Base-by-base conservation (phyloP, 2,329 filamentous ascomycete genomes). In the Aspergillus sp. region DNA sequence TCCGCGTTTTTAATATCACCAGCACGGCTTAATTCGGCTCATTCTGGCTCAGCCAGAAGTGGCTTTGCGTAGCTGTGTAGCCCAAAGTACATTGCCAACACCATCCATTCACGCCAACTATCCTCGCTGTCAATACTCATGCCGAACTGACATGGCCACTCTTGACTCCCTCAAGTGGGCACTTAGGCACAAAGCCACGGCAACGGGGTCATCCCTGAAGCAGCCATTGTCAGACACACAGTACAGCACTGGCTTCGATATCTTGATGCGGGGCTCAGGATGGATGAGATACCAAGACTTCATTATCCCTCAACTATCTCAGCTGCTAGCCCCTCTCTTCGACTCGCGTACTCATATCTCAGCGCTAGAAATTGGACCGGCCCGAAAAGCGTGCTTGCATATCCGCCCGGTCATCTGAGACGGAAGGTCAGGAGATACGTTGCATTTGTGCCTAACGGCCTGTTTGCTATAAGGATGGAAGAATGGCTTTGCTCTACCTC, bases 321-420 rank as follows among this genome's bases (percentile, higher is more conserved):
- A 62, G 32, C 51, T 77, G 0, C 54, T 82, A 2, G 43, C 47
- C 1, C 55, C 69, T 47, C 64, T 79, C 30, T 60, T 75, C 53
- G 56, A 64, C 32, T 73, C 73, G 5, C 69, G 67, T 25, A 44
- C 13, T 20, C 10, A 56, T 10, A 62, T 83, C 51, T 82, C 80
- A 3, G 72, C 75, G 13, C 68, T 84, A 5, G 82, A 84, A 55
- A 76, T 84, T 43, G 79, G 79, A 53, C 78, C 82, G 81, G 81
- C 7, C 74, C 77, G 0, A 68, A 73, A 60, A 83, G 71, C 54
- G 55, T 84, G 5, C 66, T 84, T 42, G 75, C 65, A 47, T 44
- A 69, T 57, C 64, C 84, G 15, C 76, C 80, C 3, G 13, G 2
- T 6, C 19, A n/a, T 37, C 48, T 48, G 27, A 73, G 70, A 61